These are phyloP conservation scores for Tolypocladium pustulatum DNA, from an alignment of 2,329 filamentous ascomycete genomes.

Conservation along the genomic window DNA sequence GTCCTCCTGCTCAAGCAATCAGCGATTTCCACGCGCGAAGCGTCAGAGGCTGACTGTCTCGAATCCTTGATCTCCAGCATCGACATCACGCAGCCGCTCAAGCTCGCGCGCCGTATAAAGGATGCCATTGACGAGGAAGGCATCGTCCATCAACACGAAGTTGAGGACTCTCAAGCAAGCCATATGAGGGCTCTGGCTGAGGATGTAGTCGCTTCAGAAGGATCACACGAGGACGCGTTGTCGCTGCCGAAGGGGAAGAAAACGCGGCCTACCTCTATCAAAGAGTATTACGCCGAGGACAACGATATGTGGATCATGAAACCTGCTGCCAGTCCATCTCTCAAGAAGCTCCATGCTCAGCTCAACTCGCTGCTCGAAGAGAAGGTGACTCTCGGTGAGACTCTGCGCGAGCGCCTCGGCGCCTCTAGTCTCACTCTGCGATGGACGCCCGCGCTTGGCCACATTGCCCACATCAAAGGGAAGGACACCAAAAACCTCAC, in stretches of 20 bases:
- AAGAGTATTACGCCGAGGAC: conserved; percentile 50
- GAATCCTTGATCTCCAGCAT: conserved; percentile 44
- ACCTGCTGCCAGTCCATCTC: conserved; percentile 52
- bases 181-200: conserved; percentile 66
- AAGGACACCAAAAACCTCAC: conserved; percentile 47
- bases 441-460: conserved; percentile 79
- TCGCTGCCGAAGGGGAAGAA: conserved; percentile 43
- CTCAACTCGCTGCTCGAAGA: conserved; percentile 50
- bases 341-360: conserved; percentile 57
- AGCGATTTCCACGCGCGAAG: conserved; percentile 4
- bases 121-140: conserved; percentile 88
- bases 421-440: conserved; percentile 63
- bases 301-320: conserved; percentile 56
- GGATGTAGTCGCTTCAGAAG: conserved; percentile 58
- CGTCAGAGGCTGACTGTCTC: conserved; percentile 23
- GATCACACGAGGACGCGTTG: conserved; percentile 43
- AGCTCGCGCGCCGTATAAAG: conserved; percentile 61
- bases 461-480: conserved; percentile 84
- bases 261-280: conserved; percentile 34
- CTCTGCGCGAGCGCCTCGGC: conserved; percentile 49
- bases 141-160: conserved; percentile 66
- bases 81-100: conserved; percentile 53
- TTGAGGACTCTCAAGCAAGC: conserved; percentile 60
- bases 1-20: conserved; percentile 31
- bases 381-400: conserved; percentile 48